Base-by-base conservation (phyloP, 2,329 filamentous ascomycete genomes). In the Domatiomyces globalis region DNA sequence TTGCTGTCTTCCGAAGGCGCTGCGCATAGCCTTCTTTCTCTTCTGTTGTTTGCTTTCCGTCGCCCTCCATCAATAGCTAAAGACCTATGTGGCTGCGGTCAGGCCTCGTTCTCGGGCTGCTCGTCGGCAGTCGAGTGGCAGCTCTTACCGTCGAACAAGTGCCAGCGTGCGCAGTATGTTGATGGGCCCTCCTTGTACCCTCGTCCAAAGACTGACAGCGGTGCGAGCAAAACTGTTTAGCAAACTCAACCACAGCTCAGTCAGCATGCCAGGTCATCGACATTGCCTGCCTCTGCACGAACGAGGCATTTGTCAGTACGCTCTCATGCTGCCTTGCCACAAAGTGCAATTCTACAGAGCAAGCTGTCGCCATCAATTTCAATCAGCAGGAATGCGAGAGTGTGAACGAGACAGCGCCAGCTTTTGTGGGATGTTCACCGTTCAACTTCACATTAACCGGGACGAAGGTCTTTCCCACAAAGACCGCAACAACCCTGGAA, bases 391-490 rank as follows among this genome's bases (percentile, higher is more conserved):
- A 59, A 45, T 62, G 60, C 44, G 53, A 51, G 15, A 52, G 54
- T 9, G 60, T 62, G 25, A 61, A 60, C 39, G 53, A 60, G 48
- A 56, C 57, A 10, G 60, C 60, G 10, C 60, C 60, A 7, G 54
- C 60, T 42, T 62, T 61, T 46, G 60, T 62, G 29, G 60, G 60
- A 44, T 62, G 60, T 46, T 61, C 60, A 3, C 57, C 58, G n/a
- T 49, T 51, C 22, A 51, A 49, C 22, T 36, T 51, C 3, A 46
- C 52, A 15, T 50, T 48, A 33, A 22, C 20, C 18, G 17, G 15
- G 12, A 45, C 54, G n/a, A 18, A 33, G 17, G 47, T 51, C 8
- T 27, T 44, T n/a, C 33, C 51, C 12, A 27, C 53, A n/a, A 50
- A 48, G n/a, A 45, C 50, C 5, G 49, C 42, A 22, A 51, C 53